Conservation (phyloP, 306 rosid genomes). For the Cicer arietinum region DNA sequence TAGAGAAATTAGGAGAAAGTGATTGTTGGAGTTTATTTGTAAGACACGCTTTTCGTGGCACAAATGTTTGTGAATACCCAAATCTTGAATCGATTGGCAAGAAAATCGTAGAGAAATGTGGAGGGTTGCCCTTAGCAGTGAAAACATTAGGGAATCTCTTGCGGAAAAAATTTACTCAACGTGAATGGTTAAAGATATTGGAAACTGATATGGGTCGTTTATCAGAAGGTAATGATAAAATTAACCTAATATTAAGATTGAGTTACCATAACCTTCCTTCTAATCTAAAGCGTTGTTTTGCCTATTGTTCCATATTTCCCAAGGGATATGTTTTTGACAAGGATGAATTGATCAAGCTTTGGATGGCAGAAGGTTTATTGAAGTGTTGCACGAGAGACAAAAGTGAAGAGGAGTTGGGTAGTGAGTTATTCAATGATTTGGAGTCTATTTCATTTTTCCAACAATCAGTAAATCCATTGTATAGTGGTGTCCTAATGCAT, state of each 20-base stretch:
- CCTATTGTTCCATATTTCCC: slow-evolving; percentile 37
- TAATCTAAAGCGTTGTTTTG: slow-evolving; percentile 30
- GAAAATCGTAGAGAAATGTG: slow-evolving; percentile 31
- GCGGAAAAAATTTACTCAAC: slow-evolving; percentile 14
- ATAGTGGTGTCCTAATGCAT: slow-evolving; percentile 41
- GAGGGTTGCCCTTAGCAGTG: slow-evolving; percentile 57
- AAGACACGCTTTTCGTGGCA: background rate
- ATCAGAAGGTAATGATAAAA: background rate
- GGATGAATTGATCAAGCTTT: background rate
- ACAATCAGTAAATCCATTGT: background rate
- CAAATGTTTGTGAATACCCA: background rate
- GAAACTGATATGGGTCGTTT: slow-evolving; percentile 44
- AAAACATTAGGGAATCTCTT: slow-evolving; percentile 51
- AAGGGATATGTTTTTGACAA: background rate
- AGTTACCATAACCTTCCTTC: slow-evolving; percentile 40
- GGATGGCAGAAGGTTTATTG: slow-evolving; percentile 47
- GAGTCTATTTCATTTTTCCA: slow-evolving; percentile 56
- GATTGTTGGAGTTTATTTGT: background rate
- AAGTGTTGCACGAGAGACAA: background rate
- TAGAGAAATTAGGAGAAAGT: background rate
- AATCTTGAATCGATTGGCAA: background rate
- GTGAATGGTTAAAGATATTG: slow-evolving; percentile 38
- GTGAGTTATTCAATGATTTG: slow-evolving; percentile 46
- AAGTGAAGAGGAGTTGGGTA: slow-evolving; percentile 51
- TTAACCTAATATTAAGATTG: slow-evolving; percentile 47